phyloP scores from a whole-genome alignment of 2,329 filamentous ascomycete genomes.

The Cladosporium phlei region DNA sequence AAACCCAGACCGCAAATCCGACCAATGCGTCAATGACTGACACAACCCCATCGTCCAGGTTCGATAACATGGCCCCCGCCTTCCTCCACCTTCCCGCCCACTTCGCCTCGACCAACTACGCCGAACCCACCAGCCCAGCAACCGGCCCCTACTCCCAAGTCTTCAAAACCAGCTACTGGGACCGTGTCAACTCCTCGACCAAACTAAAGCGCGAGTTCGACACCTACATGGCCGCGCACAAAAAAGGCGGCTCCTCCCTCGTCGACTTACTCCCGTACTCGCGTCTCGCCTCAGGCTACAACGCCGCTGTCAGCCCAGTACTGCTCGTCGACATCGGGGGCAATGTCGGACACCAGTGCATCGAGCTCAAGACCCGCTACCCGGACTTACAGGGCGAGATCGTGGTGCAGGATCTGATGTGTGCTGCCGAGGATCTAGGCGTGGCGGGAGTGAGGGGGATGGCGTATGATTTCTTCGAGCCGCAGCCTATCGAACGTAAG shows the following conservation, averaged over 20 bases:
- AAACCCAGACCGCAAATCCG: too few relatives aligned
- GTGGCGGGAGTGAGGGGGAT: neutral
- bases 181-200: neutral
- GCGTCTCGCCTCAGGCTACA: neutral
- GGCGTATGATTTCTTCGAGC: neutral
- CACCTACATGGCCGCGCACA: neutral
- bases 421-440: neutral
- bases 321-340: neutral
- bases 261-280: neutral
- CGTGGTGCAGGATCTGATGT: neutral
- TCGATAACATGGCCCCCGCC: neutral
- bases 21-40: too few relatives aligned
- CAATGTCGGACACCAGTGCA: neutral
- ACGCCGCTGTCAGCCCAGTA: neutral
- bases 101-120: neutral
- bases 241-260: neutral
- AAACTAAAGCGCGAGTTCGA: neutral
- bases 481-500: neutral
- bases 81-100: neutral
- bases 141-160: neutral
- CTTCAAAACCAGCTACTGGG: neutral
- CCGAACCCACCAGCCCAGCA: neutral
- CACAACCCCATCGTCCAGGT: neutral
- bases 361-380: neutral
- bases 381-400: neutral